Evolutionary conservation across 306 rosid genomes (phyloP), one percentile per base, ranked within the genome.

Genomic region (Fagus crenata): DNA sequence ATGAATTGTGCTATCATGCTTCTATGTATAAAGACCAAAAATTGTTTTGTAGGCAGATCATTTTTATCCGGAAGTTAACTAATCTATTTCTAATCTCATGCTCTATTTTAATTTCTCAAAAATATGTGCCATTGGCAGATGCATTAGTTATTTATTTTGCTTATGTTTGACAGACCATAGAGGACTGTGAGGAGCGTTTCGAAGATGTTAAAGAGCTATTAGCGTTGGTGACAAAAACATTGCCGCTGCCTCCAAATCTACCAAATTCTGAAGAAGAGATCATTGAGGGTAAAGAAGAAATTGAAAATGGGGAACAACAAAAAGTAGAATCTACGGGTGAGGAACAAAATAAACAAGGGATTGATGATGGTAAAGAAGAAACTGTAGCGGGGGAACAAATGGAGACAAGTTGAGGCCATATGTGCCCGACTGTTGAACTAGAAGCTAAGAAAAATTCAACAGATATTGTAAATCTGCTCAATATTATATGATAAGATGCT

Each of bases 191-290:
- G 0, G 41, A 1, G 7, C 96, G 93, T 22, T 86, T 86, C 37
- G 84, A 85, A 28, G 89, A 81, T 4, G 85, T 79, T 1, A 41
- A 70, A 7, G 93, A 89, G 81, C 80, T 90, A 15, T 72, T 77
- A 67, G 85, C 84, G 74, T 49, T 86, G 86, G 92, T 92, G 64
- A 74, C 22, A 65, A 81, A 82, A 17, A 85, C 81, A 69, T 85
- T 90, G 71, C 89, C 90, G 0, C 61, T 79, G 0, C 80, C 78
- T 18, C 81, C 78, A 17, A 55, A 6, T 8, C 49, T 72, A 40
- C 60, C 4, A 60, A 54, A 31, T 6, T 56, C 70, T 4, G 80
- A 75, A 46, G 51, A 3, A 17, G 89, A 81, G 69, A 72, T 14
- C 56, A 56, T 77, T 1, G 22, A 74, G 4, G 70, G 35, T 15